phyloP scores from a whole-genome alignment of 1,284 basidiomycete species.

The Taiwanofungus camphoratus region DNA sequence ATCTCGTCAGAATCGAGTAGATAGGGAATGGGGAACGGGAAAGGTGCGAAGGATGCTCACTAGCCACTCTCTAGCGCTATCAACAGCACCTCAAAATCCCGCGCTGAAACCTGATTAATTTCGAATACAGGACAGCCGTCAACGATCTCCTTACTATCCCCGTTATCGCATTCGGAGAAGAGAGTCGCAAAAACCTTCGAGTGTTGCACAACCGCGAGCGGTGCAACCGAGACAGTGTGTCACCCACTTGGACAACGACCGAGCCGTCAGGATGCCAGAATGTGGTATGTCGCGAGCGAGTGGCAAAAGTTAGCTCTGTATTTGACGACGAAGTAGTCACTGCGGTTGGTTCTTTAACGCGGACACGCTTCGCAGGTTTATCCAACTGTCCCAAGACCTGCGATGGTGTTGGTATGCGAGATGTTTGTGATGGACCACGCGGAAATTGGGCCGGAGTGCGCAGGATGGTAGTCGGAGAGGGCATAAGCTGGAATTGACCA shows the following conservation, averaged over 20 bases:
- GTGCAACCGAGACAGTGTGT: conserved; percentile 28
- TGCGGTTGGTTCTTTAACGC: too few relatives aligned
- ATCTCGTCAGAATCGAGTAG: conserved; percentile 15
- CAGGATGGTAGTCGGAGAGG: too few relatives aligned
- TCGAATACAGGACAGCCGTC: conserved; percentile 24
- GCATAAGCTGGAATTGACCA: too few relatives aligned
- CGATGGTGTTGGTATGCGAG: too few relatives aligned
- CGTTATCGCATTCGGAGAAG: conserved; percentile 11
- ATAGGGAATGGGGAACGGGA: background rate
- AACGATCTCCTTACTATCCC: conserved; percentile 5
- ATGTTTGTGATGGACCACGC: too few relatives aligned
- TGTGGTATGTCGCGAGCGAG: conserved; percentile 10
- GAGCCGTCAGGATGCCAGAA: conserved; percentile 32
- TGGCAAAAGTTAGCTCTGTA: too few relatives aligned
- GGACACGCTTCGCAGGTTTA: too few relatives aligned
- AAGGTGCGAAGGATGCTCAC: conserved; percentile 15
- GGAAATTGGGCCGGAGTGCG: too few relatives aligned
- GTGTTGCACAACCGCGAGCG: conserved; percentile 26
- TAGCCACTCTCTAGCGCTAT: conserved; percentile 27
- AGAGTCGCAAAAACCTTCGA: conserved; percentile 28
- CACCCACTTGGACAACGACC: conserved; percentile 25
- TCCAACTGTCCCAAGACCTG: too few relatives aligned
- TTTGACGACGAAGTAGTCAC: too few relatives aligned
- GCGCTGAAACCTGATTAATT: conserved; percentile 11
- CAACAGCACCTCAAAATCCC: conserved; percentile 31